phyloP scores from a whole-genome alignment of 805 yeast genomes.

The Starmerella bombicola region DNA sequence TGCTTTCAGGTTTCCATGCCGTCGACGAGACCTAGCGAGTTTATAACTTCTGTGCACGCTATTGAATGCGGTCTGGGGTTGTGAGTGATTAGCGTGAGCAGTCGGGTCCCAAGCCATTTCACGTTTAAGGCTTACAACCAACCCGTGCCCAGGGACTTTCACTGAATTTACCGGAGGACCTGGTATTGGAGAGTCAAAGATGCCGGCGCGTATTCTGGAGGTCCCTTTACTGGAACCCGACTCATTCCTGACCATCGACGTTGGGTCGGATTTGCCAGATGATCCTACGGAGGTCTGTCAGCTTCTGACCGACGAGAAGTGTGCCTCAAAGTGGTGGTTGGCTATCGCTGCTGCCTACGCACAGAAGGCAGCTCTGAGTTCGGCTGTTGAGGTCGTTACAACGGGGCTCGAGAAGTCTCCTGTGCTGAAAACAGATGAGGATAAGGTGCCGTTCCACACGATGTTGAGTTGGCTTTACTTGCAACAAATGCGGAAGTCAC shows the following conservation, averaged over 20 bases:
- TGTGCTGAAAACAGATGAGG: conserved; percentile 28
- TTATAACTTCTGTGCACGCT: too few relatives aligned
- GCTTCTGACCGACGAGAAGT: conserved; percentile 67
- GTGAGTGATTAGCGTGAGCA: too few relatives aligned
- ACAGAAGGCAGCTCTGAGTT: conserved; percentile 42
- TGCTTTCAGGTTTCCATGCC: too few relatives aligned
- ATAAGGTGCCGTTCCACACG: conserved; percentile 42
- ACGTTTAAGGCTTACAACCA: too few relatives aligned
- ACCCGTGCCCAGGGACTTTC: too few relatives aligned
- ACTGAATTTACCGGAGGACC: too few relatives aligned
- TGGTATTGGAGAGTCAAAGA: too few relatives aligned
- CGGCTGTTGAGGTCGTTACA: conserved; percentile 50
- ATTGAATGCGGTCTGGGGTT: too few relatives aligned
- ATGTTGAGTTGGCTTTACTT: conserved; percentile 59
- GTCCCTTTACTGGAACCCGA: conserved; percentile 67
- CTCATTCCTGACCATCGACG: conserved; percentile 77
- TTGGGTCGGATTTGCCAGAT: conserved; percentile 71
- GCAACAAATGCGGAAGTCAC: conserved; percentile 27
- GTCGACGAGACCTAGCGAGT: too few relatives aligned
- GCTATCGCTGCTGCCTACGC: conserved; percentile 75
- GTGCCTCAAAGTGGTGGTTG: conserved; percentile 70
- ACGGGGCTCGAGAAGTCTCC: conserved; percentile 39
- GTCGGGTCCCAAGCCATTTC: too few relatives aligned
- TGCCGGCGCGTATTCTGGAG: conserved; percentile 34
- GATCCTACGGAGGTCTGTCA: conserved; percentile 75